A percentile compares a stretch with the other conserved stretches of the same genome.
These are phyloP conservation scores for Tilletia indica DNA, from an alignment of 1,284 basidiomycete species.

Conservation along the genomic window DNA sequence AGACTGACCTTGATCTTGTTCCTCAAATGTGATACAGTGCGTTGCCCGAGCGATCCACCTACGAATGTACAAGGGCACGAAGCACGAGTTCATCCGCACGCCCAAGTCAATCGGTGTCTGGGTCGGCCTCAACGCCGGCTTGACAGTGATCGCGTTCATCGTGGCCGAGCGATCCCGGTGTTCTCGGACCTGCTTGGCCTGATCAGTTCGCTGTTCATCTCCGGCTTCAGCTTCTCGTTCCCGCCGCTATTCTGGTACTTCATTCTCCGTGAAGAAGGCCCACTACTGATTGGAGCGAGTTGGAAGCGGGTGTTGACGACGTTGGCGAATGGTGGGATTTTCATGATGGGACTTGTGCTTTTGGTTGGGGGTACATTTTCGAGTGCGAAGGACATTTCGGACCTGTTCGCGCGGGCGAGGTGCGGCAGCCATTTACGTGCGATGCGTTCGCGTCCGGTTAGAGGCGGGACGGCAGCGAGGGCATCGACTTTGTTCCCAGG, in stretches of 20 bases:
- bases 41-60: constrained; percentile 41
- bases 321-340: constrained; percentile 30
- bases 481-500: no score
- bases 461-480: no score
- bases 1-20: not conserved
- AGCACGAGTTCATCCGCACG: constrained; percentile 45
- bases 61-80: constrained; percentile 37
- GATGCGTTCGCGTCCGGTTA: not conserved
- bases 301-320: constrained; percentile 34
- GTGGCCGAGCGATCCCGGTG: constrained; percentile 43
- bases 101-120: constrained; percentile 39
- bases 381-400: constrained; percentile 27
- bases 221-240: constrained; percentile 43
- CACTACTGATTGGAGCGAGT: constrained; percentile 26
- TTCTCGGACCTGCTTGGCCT: constrained; percentile 38
- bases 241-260: constrained; percentile 60
- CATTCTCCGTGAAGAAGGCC: constrained; percentile 23
- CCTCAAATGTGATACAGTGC: not conserved
- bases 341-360: constrained; percentile 38
- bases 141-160: constrained; percentile 35
- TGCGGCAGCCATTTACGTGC: constrained; percentile 13
- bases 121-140: constrained; percentile 21
- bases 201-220: constrained; percentile 39
- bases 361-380: constrained; percentile 39
- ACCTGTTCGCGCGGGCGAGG: not conserved